These are phyloP conservation scores for Trichosanthes truncata DNA, from an alignment of 306 rosid genomes.

Conservation along the genomic window DNA sequence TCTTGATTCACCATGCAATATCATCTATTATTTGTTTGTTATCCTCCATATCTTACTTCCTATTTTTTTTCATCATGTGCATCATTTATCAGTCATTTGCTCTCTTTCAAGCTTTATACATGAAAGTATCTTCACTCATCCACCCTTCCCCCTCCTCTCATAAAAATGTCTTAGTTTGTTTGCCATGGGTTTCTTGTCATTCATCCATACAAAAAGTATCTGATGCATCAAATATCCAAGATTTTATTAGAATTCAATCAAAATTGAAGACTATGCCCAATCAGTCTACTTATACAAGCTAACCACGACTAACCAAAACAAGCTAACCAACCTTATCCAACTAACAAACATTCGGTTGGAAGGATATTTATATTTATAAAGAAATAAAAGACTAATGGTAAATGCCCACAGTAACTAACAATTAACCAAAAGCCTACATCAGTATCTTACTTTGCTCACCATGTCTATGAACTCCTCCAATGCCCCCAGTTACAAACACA, in stretches of 20 bases:
- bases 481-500: slow-evolving; percentile 85
- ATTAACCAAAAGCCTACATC: background rate
- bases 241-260: no score
- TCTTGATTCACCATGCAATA: background rate
- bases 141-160: background rate
- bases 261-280: no score
- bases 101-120: background rate
- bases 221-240: no score
- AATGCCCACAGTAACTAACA: no score
- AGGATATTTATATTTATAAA: no score
- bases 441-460: slow-evolving; percentile 63
- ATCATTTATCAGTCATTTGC: background rate
- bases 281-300: no score
- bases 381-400: no score
- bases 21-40: background rate
- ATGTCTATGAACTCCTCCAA: slow-evolving; percentile 92
- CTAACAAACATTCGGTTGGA: no score
- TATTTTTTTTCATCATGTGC: background rate
- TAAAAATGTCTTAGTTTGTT: background rate
- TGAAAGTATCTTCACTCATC: background rate
- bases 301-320: no score
- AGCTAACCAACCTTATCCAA: no score
- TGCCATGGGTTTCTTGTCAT: background rate
- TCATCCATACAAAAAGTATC: background rate
- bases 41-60: background rate